Percentiles rank a stretch among this genome's conserved stretches.
phyloP scores from a whole-genome alignment of 2,329 filamentous ascomycete genomes.

The Plenodomus biglobosus region DNA sequence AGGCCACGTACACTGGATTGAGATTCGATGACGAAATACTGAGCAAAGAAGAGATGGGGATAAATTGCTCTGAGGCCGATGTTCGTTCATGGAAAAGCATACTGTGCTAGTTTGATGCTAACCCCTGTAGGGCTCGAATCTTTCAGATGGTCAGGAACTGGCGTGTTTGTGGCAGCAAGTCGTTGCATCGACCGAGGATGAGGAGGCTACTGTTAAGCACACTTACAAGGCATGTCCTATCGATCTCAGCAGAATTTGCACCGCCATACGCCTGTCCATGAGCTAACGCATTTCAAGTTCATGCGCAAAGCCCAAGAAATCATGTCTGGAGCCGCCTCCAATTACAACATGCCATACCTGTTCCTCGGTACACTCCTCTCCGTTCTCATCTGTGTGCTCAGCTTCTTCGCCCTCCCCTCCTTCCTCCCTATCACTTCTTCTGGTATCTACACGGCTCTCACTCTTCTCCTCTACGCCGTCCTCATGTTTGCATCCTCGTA shows the following conservation, averaged over 20 bases:
- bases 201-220: slow-evolving; percentile 36
- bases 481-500: slow-evolving; percentile 99
- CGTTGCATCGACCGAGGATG: slow-evolving; percentile 11
- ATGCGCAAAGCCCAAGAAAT: slow-evolving; percentile 71
- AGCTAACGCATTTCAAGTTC: slow-evolving; percentile 55
- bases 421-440: slow-evolving; percentile 55
- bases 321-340: slow-evolving; percentile 88
- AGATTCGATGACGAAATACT: slow-evolving; percentile 46
- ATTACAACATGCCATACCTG: slow-evolving; percentile 75
- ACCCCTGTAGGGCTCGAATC: background rate
- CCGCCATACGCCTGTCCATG: too few relatives aligned
- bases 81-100: slow-evolving; percentile 5
- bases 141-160: slow-evolving; percentile 47
- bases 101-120: background rate
- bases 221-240: slow-evolving; percentile 44
- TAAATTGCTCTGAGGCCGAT: slow-evolving; percentile 12
- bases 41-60: slow-evolving; percentile 8
- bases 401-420: slow-evolving; percentile 36
- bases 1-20: slow-evolving; percentile 67
- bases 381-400: slow-evolving; percentile 47
- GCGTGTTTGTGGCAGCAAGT: slow-evolving; percentile 68
- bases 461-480: slow-evolving; percentile 61
- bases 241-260: too few relatives aligned
- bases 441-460: slow-evolving; percentile 42
- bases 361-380: slow-evolving; percentile 50